Evolutionary conservation across 805 yeast species (phyloP), one percentile per base, ranked within the genome.

Genomic region (Yarrowia hollandica): DNA sequence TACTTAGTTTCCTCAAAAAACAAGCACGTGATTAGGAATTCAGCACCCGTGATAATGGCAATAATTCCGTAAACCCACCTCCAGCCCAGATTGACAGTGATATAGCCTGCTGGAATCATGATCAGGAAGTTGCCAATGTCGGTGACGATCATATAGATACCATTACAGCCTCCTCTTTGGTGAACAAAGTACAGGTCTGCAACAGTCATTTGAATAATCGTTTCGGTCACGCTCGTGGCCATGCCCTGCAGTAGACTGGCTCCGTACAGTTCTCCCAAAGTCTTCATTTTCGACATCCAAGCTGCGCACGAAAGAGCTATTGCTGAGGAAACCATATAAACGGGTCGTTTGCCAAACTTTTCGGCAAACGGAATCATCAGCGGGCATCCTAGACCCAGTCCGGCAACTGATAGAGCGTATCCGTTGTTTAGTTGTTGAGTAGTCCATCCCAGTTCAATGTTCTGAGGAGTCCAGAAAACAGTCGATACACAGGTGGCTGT

Each of bases 101-200:
- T 64, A 18, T 60, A 58, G 12, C 68, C 68, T 10, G 65, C 67
- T 16, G 65, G 61, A 8, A 65, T 61, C 25, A 60, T 61, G 21
- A 63, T 62, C 57, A 65, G 52, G 30, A 61, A 64, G 31, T 65
- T 62, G 10, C 67, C 68, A 15, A 65, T 23, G 16, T 65, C 65
- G 19, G 63, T 62, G 16, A 65, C 64, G 18, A 65, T 60, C 41
- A 65, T 42, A 37, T 64, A 65, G 16, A 65, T 61, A 9, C 65
- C 63, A 18, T 64, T 60, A 62, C 61, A 60, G 23, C 64, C 44
- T 6, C 67, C 68, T 25, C 67, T 42, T 35, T 64, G 65, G 48
- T 65, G 68, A 14, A 65, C 64, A 35, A 61, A 65, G 38, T 63
- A 65, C 59, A 65, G 28, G 55, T 65, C 67, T 26, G 63, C 61